phyloP scores from a whole-genome alignment of 2,329 filamentous ascomycete genomes.

The Cladosporium sp. region DNA sequence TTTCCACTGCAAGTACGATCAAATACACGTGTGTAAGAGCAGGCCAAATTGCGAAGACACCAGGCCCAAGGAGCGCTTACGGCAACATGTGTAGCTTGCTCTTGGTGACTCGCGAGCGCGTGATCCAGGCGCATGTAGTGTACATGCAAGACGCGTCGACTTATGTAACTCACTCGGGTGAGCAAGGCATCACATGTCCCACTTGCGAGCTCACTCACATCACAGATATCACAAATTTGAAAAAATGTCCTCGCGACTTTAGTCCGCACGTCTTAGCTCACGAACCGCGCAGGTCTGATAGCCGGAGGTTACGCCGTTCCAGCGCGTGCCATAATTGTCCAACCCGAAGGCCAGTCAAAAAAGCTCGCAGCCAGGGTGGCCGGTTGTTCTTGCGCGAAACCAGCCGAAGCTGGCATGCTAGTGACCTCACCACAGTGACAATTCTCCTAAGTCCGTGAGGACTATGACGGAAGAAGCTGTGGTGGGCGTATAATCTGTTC shows the following conservation, averaged over 20 bases:
- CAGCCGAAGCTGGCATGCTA: slow-evolving; percentile 14
- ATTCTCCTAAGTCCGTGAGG: neutral
- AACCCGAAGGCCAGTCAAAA: neutral
- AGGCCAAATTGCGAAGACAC: too few species aligned
- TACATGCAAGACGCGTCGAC: too few species aligned
- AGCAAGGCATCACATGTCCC: too few species aligned
- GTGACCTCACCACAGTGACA: slow-evolving; percentile 29
- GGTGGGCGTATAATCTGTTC: slow-evolving; percentile 32
- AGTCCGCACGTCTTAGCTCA: slow-evolving; percentile 30
- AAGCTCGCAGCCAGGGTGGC: neutral
- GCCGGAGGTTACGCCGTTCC: slow-evolving; percentile 16
- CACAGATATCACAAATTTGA: neutral
- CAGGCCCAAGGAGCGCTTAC: too few species aligned
- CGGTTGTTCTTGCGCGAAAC: slow-evolving; percentile 18
- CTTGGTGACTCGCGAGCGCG: too few species aligned
- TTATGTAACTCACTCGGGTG: too few species aligned
- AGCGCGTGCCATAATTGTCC: slow-evolving; percentile 5
- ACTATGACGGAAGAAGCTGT: slow-evolving; percentile 13
- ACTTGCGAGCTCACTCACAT: too few species aligned
- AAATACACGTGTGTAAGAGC: too few species aligned
- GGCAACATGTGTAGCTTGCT: too few species aligned
- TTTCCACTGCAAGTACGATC: too few species aligned
- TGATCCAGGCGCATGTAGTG: too few species aligned
- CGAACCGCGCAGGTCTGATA: slow-evolving; percentile 30
- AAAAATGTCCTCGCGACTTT: slow-evolving; percentile 28